Evolutionary conservation across 208 protist species (phyloP).

Genomic region (Trypanosoma boissoni): DNA sequence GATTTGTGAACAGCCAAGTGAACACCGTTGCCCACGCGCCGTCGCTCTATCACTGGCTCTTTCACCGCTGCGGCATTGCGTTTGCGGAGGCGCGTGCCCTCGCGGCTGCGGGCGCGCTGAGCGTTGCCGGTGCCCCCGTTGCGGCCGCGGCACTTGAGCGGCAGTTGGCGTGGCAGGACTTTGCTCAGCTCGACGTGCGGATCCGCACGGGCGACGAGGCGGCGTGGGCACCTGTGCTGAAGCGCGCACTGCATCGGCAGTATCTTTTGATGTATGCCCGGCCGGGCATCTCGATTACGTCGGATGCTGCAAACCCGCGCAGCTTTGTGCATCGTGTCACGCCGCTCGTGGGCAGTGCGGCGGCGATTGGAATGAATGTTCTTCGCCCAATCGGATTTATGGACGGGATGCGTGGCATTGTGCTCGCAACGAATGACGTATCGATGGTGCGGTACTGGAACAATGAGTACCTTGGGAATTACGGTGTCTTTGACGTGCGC

Average conservation of each 20-base stretch:
- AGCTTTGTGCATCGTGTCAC: constrained; percentile 84
- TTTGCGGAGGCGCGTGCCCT: constrained; percentile 69
- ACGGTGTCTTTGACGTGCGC: constrained; percentile 78
- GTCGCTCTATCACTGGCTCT: constrained; percentile 88
- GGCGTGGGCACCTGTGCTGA: constrained; percentile 74
- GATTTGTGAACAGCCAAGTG: constrained; percentile 75
- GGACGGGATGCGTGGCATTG: constrained; percentile 74
- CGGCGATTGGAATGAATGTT: constrained; percentile 72
- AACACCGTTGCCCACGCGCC: constrained; percentile 84
- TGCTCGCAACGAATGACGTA: constrained; percentile 78
- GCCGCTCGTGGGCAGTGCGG: constrained; percentile 35
- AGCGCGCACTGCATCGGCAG: constrained; percentile 76
- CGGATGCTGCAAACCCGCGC: constrained; percentile 65
- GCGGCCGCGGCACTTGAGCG: constrained; percentile 53
- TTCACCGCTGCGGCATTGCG: constrained; percentile 82
- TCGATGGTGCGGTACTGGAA: constrained; percentile 88
- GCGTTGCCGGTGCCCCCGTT: constrained; percentile 55
- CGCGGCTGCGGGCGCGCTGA: constrained; percentile 37
- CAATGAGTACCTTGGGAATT: constrained; percentile 86
- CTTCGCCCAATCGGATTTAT: constrained; percentile 77
- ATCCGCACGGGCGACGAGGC: constrained; percentile 36
- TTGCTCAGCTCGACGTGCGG: constrained; percentile 72
- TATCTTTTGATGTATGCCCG: constrained; percentile 69
- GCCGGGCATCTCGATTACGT: constrained; percentile 67
- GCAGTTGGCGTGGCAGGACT: constrained; percentile 74